Evolutionary conservation across 345 rosid species (phyloP), one percentile per base, ranked within the genome.

Genomic region (Nasturtium officinale): DNA sequence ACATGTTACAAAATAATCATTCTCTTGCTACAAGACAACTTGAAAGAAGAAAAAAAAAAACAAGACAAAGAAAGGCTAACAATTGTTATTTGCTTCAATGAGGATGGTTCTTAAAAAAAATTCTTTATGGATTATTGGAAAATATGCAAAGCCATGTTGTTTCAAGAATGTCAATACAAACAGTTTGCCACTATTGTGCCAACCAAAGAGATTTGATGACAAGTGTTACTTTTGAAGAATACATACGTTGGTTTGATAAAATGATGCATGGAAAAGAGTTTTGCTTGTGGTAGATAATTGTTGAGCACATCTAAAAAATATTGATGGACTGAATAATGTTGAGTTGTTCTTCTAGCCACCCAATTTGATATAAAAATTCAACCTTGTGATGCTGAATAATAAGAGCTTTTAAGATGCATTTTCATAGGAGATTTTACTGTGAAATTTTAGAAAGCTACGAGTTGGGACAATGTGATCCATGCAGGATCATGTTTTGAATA

Each of bases 21-120:
- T 61, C 33, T 61, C 66, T 61, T 61, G 32, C 51, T 61, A 61
- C 66, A 4, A 61, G 40, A 37, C 29, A 59, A 59, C 30, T 33
- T 18, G 63, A 35, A 58, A 46, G 63, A 3, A 58, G n/a, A n/a
- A n/a, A n/a, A n/a, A n/a, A n/a, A 16, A 30, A 35, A 37, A 6
- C 30, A 60, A 61, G 50, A 38, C 18, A 61, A 23, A 61, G 32
- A 61, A 60, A 33, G 65, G 7, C 9, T 59, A 11, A 35, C 10
- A 10, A n/a, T 59, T 60, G 29, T 60, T 21, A 60, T 60, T 37
- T 38, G 48, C 9, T 60, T 48, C 29, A 60, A 60, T 12, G 47
- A 20, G 30, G 29, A 58, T 58, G 45, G 16, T 0, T 58, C 26
- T 58, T 45, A 58, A 58, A 58, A 58, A 18, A 18, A 25, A 25